Percentiles rank a stretch among this genome's conserved stretches.
Evolutionary conservation across 768 basidiomycete genomes (phyloP).

Genomic region (Russula foetens): DNA sequence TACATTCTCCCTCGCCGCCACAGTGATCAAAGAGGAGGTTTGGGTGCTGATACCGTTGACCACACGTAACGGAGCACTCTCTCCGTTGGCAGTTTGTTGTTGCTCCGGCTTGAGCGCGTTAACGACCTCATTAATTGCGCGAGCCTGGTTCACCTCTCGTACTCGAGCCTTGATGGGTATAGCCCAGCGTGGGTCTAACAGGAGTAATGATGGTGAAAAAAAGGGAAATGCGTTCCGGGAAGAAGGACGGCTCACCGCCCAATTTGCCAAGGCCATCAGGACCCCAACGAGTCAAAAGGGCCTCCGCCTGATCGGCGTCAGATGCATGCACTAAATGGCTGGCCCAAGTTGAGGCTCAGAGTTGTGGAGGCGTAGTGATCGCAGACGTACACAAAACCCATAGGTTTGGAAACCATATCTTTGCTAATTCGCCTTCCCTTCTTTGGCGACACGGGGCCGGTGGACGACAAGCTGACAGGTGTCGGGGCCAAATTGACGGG

Average conservation of each 20-base stretch:
- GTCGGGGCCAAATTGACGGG: constrained; percentile 16
- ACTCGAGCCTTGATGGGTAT: constrained; percentile 78
- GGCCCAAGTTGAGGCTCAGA: constrained; percentile 21
- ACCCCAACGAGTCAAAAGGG: constrained; percentile 80
- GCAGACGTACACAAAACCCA: constrained; percentile 69
- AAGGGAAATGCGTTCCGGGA: constrained; percentile 12
- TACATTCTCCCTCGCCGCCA: constrained; percentile 66
- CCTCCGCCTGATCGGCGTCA: constrained; percentile 83
- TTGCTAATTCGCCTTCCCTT: constrained; percentile 70
- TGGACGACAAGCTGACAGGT: constrained; percentile 28
- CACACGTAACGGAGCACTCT: constrained; percentile 57
- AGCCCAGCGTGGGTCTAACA: constrained; percentile 80
- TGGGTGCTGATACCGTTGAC: constrained; percentile 69
- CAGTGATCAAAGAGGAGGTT: constrained; percentile 65
- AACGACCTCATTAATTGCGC: constrained; percentile 70
- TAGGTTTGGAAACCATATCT: constrained; percentile 83
- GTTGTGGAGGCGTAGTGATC: constrained; percentile 14
- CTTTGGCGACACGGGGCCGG: constrained; percentile 28
- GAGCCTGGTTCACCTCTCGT: constrained; percentile 55
- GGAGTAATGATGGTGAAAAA: constrained; percentile 19
- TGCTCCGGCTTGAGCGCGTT: constrained; percentile 56
- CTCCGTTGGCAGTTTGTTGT: constrained; percentile 33
- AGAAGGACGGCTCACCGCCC: constrained; percentile 50
- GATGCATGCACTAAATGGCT: constrained; percentile 90
- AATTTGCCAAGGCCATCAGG: constrained; percentile 85